Conservation (phyloP, 1,284 basidiomycete genomes). For the Mycena sp. region DNA sequence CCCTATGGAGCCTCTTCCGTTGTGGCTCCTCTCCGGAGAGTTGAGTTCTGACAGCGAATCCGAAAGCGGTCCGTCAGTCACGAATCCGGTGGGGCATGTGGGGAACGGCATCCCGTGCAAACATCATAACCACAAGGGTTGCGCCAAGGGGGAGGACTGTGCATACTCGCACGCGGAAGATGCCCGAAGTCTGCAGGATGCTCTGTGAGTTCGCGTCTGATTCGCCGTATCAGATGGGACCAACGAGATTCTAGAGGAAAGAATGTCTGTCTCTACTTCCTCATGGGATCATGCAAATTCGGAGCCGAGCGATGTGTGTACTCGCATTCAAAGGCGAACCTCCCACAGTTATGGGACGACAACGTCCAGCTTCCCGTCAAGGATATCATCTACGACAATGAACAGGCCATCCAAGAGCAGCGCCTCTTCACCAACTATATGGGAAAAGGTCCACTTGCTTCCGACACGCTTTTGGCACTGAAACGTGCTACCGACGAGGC, state of each 20-base stretch:
- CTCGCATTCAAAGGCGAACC: slow-evolving; percentile 43
- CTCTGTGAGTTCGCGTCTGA: slow-evolving; percentile 48
- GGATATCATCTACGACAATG: slow-evolving; percentile 11
- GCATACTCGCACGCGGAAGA: slow-evolving; percentile 61
- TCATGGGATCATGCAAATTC: slow-evolving; percentile 49
- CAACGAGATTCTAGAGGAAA: slow-evolving; percentile 41
- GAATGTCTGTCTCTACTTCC: slow-evolving; percentile 51
- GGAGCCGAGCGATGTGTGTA: slow-evolving; percentile 47
- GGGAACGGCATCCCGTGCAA: slow-evolving; percentile 61
- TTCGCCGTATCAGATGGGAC: neutral
- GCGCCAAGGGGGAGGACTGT: slow-evolving; percentile 46
- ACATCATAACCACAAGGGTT: slow-evolving; percentile 57
- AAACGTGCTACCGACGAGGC: neutral
- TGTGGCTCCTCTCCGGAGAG: slow-evolving; percentile 33
- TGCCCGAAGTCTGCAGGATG: slow-evolving; percentile 58
- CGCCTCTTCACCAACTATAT: slow-evolving; percentile 18
- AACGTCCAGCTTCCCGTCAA: slow-evolving; percentile 29
- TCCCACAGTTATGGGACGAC: slow-evolving; percentile 45
- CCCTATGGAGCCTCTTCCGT: slow-evolving; percentile 32
- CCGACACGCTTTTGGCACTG: neutral
- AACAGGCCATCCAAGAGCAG: slow-evolving; percentile 1
- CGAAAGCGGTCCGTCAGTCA: slow-evolving; percentile 47
- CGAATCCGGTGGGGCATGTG: slow-evolving; percentile 53
- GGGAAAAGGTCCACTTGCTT: slow-evolving; percentile 17
- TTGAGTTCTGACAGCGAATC: slow-evolving; percentile 47